Evolutionary conservation across 192 early-diverging fungal genomes (phyloP), one percentile per base, ranked within the genome.

Genomic region (Podila epicladia): DNA sequence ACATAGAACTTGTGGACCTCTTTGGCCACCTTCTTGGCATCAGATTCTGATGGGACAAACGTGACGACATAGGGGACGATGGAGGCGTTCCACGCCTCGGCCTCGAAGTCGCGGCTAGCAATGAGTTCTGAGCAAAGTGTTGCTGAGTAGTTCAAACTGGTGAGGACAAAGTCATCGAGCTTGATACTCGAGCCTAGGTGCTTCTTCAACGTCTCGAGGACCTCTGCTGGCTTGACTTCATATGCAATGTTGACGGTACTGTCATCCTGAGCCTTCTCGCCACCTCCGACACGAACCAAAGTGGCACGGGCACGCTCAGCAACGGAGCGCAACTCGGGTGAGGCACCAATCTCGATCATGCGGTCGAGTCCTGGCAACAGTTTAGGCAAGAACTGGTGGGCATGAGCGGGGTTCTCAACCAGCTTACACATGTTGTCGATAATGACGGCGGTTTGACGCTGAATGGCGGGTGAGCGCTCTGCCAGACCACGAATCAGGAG

Each of bases 401-500:
- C 92, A 53, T 92, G 89, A 64, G 87, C 85, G 55, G 93, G 92
- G 84, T 94, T 87, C 75, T 93, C 91, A 66, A 94, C 93, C 37
- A 94, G 86, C 87, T 94, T 94, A 82, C 90, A 93, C 93, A 94
- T 94, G 87, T 94, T 94, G 87, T 94, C 92, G 71, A 94, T 93
- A 74, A 94, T 93, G 72, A 94, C 88, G 67, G 90, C 87, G 71
- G 89, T 83, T 73, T 90, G 88, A 84, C 93, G 91, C 57, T 91
- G 84, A 75, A 93, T 89, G 58, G 91, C 80, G 64, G 87, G 90
- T 62, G 84, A 78, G 71, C 91, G 85, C 72, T 94, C 92, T 22
- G 83, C 75, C 58, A 90, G 67, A 74, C 88, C 91, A 90, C 91
- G 92, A 63, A 74, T 70, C 53, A 93, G 82, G 26, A 92, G 68